These are phyloP conservation scores for Cucumis sativus DNA, from an alignment of 306 rosid genomes.

Conservation along the genomic window DNA sequence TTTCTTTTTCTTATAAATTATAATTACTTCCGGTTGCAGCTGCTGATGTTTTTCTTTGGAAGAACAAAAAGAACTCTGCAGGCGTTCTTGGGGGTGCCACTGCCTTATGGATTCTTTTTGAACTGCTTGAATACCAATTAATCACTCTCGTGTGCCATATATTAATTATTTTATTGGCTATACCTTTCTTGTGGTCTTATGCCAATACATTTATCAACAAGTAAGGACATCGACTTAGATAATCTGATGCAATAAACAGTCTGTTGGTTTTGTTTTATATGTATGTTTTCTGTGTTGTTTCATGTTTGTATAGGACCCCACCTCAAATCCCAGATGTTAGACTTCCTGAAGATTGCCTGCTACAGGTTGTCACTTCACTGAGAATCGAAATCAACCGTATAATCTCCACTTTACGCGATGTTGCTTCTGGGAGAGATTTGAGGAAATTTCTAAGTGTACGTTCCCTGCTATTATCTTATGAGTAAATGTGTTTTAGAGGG, in stretches of 20 bases:
- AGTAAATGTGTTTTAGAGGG: neutral
- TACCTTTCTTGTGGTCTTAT: slow-evolving; percentile 60
- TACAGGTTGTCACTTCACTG: slow-evolving; percentile 34
- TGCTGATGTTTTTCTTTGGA: slow-evolving; percentile 85
- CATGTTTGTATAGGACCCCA: slow-evolving; percentile 35
- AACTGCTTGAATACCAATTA: slow-evolving; percentile 56
- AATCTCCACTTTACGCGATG: slow-evolving; percentile 31
- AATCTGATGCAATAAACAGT: neutral
- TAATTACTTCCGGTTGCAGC: slow-evolving; percentile 32
- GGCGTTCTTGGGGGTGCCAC: slow-evolving; percentile 61
- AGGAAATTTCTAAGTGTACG: slow-evolving; percentile 58
- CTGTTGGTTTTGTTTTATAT: slow-evolving; percentile 4
- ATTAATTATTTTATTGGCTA: slow-evolving; percentile 34
- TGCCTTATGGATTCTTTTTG: slow-evolving; percentile 66
- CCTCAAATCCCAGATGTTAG: slow-evolving; percentile 45
- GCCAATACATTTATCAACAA: slow-evolving; percentile 60
- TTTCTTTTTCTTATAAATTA: slow-evolving; percentile 18
- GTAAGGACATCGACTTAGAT: slow-evolving; percentile 22
- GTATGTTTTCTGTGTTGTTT: neutral
- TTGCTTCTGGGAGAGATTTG: slow-evolving; percentile 63
- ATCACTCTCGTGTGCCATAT: slow-evolving; percentile 61
- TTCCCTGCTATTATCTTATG: slow-evolving; percentile 10
- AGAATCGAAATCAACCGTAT: slow-evolving; percentile 42
- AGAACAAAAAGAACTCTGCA: slow-evolving; percentile 56
- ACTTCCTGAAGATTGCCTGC: slow-evolving; percentile 36